Evolutionary conservation across 1,284 basidiomycete species (phyloP), one percentile per base, ranked within the genome.

Genomic region (Phaffia rhodozyma): DNA sequence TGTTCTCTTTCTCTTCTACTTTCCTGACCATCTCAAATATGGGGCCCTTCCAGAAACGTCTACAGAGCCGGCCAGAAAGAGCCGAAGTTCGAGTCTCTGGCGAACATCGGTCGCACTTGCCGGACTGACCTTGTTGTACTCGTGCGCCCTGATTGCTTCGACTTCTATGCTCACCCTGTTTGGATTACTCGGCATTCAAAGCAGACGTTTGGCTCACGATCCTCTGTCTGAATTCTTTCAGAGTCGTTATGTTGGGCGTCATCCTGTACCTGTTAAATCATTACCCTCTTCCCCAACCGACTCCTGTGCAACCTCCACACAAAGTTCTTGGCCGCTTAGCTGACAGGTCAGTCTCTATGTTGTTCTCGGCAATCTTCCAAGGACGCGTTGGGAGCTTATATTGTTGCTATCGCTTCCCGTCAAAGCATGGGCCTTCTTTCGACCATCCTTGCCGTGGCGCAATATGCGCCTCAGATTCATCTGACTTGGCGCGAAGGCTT

Each of bases 1-100:
- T 65, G 81, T 92, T 1, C 82, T 97, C 3, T 98, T 89, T 77
- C 86, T 98, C 75, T 77, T 88, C 55, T 98, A 93, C 80, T 98
- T 91, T 72, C 93, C 93, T 0, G 76, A 80, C 16, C 83, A 89
- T 69, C 83, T 86, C 69, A 91, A 91, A 73, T 89, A 86, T 72
- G 78, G 75, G 16, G 2, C 5, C 38, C 5, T 43, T 43, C 38
- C 38, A 16, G 38, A 43, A 67, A 76, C 75, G 50, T 72, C 29
- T 70, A 71, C 20, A n/a, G 66, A 18, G 54, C 63, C 23, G 48
- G 54, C 23, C n/a, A 63, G 34, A 58, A 21, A 43, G 61, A 23
- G 27, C 32, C 23, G 51, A 38, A 25, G 25, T 52, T 49, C 21
- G 21, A 16, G 50, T 6, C 34, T 20, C 23, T n/a, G 48, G 32